Percentiles rank a stretch among this genome's conserved stretches.
Evolutionary conservation across 805 yeast genomes (phyloP).

Genomic region (Wickerhamomyces hampshirensis): DNA sequence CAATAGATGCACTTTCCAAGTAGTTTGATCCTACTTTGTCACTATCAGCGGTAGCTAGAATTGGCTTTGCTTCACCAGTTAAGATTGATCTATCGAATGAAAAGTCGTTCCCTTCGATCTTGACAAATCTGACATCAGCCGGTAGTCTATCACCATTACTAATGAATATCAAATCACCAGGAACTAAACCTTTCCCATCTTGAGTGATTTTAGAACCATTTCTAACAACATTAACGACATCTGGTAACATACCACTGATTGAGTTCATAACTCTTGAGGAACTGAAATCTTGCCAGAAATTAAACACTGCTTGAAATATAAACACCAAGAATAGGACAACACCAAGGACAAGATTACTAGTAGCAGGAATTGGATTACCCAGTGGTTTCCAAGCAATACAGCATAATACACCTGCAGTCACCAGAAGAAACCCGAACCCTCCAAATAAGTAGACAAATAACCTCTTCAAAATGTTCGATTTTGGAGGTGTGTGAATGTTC

Average conservation of each 20-base stretch:
- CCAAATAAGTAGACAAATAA: slow-evolving; percentile 39
- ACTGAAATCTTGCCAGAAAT: slow-evolving; percentile 43
- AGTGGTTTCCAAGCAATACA: slow-evolving; percentile 43
- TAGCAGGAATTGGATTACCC: slow-evolving; percentile 39
- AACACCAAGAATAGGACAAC: slow-evolving; percentile 36
- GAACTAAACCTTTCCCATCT: slow-evolving; percentile 34
- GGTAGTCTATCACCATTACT: slow-evolving; percentile 38
- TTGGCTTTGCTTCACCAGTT: slow-evolving; percentile 45
- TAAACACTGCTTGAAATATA: slow-evolving; percentile 37
- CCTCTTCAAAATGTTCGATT: slow-evolving; percentile 29
- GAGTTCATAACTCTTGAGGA: slow-evolving; percentile 45
- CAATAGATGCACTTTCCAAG: slow-evolving; percentile 38
- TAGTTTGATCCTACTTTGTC: slow-evolving; percentile 33
- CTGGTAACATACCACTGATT: slow-evolving; percentile 39
- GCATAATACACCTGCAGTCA: slow-evolving; percentile 38
- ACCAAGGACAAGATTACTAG: slow-evolving; percentile 40
- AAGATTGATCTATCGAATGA: slow-evolving; percentile 42
- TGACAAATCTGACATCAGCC: slow-evolving; percentile 41
- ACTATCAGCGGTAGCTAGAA: slow-evolving; percentile 26
- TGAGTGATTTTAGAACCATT: slow-evolving; percentile 27
- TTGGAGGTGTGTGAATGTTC: slow-evolving; percentile 36
- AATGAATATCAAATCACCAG: slow-evolving; percentile 40
- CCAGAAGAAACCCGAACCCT: slow-evolving; percentile 41
- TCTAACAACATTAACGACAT: slow-evolving; percentile 32
- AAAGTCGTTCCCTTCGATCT: slow-evolving; percentile 31